These are phyloP conservation scores for Capsicum pubescens DNA, from an alignment of 257 asterid genomes.

Conservation along the genomic window DNA sequence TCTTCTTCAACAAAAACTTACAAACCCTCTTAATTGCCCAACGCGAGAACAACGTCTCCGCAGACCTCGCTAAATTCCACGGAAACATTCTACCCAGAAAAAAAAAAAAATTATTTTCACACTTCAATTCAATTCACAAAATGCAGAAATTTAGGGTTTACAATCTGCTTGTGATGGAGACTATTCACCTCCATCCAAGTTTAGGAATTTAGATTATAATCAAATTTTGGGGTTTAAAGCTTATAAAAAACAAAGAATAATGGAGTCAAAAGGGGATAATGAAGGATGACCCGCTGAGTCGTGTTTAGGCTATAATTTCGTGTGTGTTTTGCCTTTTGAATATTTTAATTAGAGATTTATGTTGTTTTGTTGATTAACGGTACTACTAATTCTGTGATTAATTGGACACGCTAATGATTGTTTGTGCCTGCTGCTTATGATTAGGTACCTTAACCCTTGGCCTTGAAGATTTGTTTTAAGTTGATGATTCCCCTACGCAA, in stretches of 20 bases:
- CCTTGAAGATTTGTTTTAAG: neutral
- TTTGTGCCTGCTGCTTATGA: slow-evolving; percentile 12
- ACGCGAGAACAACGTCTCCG: slow-evolving; percentile 97
- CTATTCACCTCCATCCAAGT: slow-evolving; percentile 19
- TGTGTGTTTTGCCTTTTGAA: neutral
- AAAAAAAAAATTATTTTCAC: neutral
- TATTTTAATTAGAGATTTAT: neutral
- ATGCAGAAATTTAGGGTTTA: slow-evolving; percentile 1
- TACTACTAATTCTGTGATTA: neutral
- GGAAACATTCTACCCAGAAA: slow-evolving; percentile 58
- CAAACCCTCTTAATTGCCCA: slow-evolving; percentile 96
- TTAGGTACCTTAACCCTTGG: slow-evolving; percentile 8
- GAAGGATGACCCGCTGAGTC: neutral
- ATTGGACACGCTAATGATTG: neutral
- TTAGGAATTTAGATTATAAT: neutral
- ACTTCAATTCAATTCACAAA: slow-evolving; percentile 26
- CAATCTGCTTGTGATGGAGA: neutral
- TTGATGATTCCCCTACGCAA: slow-evolving; percentile 25
- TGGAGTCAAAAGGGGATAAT: slow-evolving; percentile 9
- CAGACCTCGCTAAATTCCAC: slow-evolving; percentile 88
- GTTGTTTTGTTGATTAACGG: neutral
- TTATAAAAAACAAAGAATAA: neutral
- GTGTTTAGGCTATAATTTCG: slow-evolving; percentile 27
- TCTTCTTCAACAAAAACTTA: slow-evolving; percentile 88
- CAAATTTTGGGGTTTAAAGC: neutral